A percentile compares a stretch with the other conserved stretches of the same genome.
Evolutionary conservation across 1,284 basidiomycete genomes (phyloP).

Genomic region (Rhodotorula sp.): DNA sequence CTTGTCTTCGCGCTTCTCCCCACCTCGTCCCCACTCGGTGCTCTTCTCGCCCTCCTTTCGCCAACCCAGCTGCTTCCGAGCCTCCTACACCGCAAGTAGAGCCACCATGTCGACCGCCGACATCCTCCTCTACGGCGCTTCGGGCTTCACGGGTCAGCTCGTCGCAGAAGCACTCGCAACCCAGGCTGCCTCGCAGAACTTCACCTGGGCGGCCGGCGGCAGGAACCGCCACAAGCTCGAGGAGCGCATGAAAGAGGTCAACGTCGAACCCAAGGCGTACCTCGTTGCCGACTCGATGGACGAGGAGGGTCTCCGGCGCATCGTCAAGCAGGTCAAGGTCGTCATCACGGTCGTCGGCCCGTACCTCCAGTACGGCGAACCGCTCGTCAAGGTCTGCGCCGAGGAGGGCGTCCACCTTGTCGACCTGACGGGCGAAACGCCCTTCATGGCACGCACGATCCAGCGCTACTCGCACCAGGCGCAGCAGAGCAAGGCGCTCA

Average conservation of each 20-base stretch:
- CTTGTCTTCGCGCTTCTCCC: neutral
- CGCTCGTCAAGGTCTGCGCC: conserved; percentile 42
- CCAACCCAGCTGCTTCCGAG: neutral
- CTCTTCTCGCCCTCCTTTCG: neutral
- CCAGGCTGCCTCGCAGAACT: conserved; percentile 7
- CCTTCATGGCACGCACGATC: conserved; percentile 38
- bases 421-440: conserved; percentile 43
- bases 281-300: conserved; percentile 40
- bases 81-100: too few relatives aligned
- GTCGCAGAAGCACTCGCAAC: conserved; percentile 36
- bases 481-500: conserved; percentile 37
- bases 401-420: conserved; percentile 42
- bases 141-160: conserved; percentile 44
- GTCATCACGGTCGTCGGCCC: conserved; percentile 43
- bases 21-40: neutral
- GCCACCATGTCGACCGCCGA: conserved; percentile 13
- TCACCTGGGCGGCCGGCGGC: conserved; percentile 38
- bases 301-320: conserved; percentile 62
- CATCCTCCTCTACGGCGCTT: conserved; percentile 41
- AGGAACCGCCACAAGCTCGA: conserved; percentile 39
- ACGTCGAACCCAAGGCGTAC: conserved; percentile 20
- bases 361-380: conserved; percentile 39
- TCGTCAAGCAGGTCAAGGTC: conserved; percentile 59
- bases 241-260: conserved; percentile 26
- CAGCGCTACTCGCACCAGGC: conserved; percentile 29